phyloP scores from a whole-genome alignment of 208 protist species.

The Vickermania ingenoplastis region DNA sequence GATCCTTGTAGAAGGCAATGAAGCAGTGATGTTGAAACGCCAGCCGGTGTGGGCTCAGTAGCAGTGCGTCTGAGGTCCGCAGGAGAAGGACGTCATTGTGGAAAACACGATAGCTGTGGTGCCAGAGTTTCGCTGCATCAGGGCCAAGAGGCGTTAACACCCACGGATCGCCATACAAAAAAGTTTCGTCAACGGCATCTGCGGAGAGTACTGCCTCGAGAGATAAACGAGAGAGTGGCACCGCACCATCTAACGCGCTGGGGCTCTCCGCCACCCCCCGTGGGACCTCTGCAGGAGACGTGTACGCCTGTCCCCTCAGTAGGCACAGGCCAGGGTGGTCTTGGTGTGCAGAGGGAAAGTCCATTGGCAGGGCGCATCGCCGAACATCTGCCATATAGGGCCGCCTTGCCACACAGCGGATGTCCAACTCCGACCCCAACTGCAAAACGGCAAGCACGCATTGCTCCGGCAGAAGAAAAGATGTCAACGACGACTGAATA shows the following conservation, averaged over 20 bases:
- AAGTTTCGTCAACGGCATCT: conserved; percentile 27
- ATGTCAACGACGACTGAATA: conserved; percentile 22
- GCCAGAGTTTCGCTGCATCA: conserved; percentile 1
- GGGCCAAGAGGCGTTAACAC: conserved; percentile 12
- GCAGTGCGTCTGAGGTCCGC: conserved; percentile 13
- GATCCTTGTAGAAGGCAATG: conserved; percentile 30
- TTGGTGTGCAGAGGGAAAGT: conserved; percentile 12
- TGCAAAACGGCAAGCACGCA: conserved; percentile 11
- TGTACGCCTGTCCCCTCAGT: conserved; percentile 1
- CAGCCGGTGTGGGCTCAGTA: conserved; percentile 25
- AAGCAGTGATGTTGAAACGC: conserved; percentile 25
- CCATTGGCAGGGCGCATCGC: conserved; percentile 15
- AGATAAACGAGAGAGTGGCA: background rate
- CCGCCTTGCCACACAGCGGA: conserved; percentile 14
- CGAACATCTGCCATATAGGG: conserved; percentile 17
- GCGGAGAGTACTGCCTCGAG: conserved; percentile 21
- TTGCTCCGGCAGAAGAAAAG: conserved; percentile 10
- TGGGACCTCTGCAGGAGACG: conserved; percentile 13
- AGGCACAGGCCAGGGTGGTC: conserved; percentile 5
- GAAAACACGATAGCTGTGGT: conserved; percentile 7
- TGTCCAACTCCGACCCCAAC: background rate
- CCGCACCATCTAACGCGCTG: conserved; percentile 1
- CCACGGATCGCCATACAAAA: conserved; percentile 51
- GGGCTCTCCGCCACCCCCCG: conserved; percentile 4
- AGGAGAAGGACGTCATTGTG: conserved; percentile 23